phyloP scores from a whole-genome alignment of 331 rosid species.

The Telfairia occidentalis region DNA sequence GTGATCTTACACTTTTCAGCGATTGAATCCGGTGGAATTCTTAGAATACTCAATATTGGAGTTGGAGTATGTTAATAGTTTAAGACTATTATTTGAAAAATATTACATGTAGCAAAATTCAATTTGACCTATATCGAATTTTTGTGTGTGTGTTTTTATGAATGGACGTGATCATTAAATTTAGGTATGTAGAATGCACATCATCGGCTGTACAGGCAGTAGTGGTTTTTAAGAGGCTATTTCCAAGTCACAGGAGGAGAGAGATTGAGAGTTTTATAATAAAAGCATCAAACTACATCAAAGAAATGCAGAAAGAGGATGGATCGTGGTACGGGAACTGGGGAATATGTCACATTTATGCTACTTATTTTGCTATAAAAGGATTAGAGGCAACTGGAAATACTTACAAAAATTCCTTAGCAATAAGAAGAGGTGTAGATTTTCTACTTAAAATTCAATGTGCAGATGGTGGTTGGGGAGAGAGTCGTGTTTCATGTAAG shows the following conservation, averaged over 20 bases:
- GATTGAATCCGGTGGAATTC: conserved; percentile 65
- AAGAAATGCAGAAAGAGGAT: conserved; percentile 16
- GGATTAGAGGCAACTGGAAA: conserved; percentile 47
- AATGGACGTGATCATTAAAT: not conserved
- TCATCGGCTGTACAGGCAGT: conserved; percentile 19
- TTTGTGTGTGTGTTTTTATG: not conserved
- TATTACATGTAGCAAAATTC: not conserved
- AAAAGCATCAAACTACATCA: not conserved
- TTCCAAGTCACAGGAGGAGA: conserved; percentile 16
- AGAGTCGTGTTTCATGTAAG: conserved; percentile 37
- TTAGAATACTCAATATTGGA: conserved; percentile 49
- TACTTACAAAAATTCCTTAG: conserved; percentile 25
- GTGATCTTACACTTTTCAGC: conserved; percentile 4
- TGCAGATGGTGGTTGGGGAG: conserved; percentile 52
- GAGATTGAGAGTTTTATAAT: conserved; percentile 10
- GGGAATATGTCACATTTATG: conserved; percentile 61
- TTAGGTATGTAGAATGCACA: conserved; percentile 45
- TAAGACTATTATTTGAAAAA: not conserved
- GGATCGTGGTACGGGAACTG: conserved; percentile 42
- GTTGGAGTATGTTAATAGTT: conserved; percentile 13
- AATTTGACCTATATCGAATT: not conserved
- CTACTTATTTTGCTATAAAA: conserved; percentile 47
- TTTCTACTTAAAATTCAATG: conserved; percentile 36
- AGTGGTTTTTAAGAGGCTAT: conserved; percentile 12
- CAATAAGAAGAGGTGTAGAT: conserved; percentile 33